Evolutionary conservation across 805 yeast genomes (phyloP).

Genomic region (Yarrowia osloensis): DNA sequence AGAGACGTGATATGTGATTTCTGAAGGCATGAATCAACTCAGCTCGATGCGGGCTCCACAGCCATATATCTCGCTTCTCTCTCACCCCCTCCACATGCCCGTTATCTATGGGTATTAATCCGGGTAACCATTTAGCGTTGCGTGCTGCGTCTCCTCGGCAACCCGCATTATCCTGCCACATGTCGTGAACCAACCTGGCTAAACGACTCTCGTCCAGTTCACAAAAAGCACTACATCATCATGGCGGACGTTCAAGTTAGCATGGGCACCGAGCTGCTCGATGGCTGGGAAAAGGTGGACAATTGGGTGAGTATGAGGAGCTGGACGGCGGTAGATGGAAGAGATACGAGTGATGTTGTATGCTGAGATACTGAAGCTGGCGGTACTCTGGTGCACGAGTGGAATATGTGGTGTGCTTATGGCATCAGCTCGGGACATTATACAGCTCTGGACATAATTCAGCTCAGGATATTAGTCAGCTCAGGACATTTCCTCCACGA

Average conservation of each 20-base stretch:
- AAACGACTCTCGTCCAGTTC: neutral
- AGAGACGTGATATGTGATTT: neutral
- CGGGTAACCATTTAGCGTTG: slow-evolving; percentile 1
- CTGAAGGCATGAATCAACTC: neutral
- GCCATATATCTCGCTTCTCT: too few relatives aligned
- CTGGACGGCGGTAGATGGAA: neutral
- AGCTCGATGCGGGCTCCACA: neutral
- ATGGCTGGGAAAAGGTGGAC: slow-evolving; percentile 72
- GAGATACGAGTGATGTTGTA: neutral
- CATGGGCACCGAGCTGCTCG: slow-evolving; percentile 29
- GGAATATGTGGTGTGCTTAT: too few relatives aligned
- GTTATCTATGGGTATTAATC: neutral
- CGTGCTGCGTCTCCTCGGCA: slow-evolving; percentile 16
- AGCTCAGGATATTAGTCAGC: too few relatives aligned
- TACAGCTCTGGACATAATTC: too few relatives aligned
- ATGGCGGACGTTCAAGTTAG: slow-evolving; percentile 26
- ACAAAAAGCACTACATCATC: neutral
- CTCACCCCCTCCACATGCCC: too few relatives aligned
- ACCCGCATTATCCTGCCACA: slow-evolving; percentile 21
- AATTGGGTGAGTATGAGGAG: slow-evolving; percentile 60
- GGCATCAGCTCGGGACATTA: too few relatives aligned
- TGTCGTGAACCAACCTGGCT: neutral
- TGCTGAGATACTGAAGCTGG: too few relatives aligned
- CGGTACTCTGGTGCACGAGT: too few relatives aligned
- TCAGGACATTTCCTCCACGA: too few relatives aligned